Conservation (phyloP, 1,139 yeast species). For the Geotrichum klebahnii region DNA sequence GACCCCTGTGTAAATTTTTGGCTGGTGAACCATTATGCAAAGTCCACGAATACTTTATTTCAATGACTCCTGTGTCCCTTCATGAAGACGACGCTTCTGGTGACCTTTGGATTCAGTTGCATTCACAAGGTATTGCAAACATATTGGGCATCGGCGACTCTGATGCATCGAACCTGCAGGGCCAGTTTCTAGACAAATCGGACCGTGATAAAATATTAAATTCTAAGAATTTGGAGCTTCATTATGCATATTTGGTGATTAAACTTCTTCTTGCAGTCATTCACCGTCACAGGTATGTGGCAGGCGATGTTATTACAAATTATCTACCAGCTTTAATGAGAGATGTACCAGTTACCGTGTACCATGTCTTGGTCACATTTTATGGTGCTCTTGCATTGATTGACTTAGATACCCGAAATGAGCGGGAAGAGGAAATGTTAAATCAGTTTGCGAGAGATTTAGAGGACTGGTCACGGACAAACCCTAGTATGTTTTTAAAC, state of each 20-base stretch:
- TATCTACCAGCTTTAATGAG: conserved; percentile 30
- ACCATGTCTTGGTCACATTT: conserved; percentile 34
- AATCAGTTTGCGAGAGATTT: conserved; percentile 33
- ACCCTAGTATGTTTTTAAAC: conserved; percentile 42
- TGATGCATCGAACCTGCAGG: conserved; percentile 31
- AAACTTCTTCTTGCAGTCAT: conserved; percentile 31
- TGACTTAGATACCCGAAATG: conserved; percentile 27
- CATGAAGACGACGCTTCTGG: conserved; percentile 31
- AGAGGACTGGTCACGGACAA: conserved; percentile 40
- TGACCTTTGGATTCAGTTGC: conserved; percentile 35
- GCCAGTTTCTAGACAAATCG: conserved; percentile 26
- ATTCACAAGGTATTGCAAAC: conserved; percentile 31
- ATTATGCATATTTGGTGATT: conserved; percentile 31
- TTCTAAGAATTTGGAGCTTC: conserved; percentile 25
- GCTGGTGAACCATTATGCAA: conserved; percentile 34
- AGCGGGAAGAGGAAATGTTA: conserved; percentile 26
- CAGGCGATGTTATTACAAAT: conserved; percentile 31
- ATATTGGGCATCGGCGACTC: conserved; percentile 30
- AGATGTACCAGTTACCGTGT: conserved; percentile 32
- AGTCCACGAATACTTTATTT: conserved; percentile 30
- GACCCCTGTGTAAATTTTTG: conserved; percentile 35
- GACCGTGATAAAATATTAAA: conserved; percentile 21
- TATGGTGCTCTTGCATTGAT: conserved; percentile 34
- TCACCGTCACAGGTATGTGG: conserved; percentile 30
- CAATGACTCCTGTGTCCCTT: conserved; percentile 30